These are phyloP conservation scores for Cladosporium sphaerospermum DNA, from an alignment of 2,329 filamentous ascomycete genomes.

Conservation along the genomic window DNA sequence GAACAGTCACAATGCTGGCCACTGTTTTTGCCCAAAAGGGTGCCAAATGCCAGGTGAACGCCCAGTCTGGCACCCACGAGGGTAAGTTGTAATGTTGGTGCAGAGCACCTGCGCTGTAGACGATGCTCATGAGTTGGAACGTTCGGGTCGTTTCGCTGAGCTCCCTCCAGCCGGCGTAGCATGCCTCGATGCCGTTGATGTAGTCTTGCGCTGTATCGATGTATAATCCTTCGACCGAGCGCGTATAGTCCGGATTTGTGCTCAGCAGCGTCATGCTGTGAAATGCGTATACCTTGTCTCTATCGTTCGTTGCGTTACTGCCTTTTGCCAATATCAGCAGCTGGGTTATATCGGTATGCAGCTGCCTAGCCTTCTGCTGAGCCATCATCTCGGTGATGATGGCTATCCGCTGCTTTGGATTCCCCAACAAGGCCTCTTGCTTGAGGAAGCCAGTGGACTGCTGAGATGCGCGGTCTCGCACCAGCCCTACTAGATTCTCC, in stretches of 20 bases:
- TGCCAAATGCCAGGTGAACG: conserved; percentile 24
- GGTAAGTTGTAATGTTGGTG: conserved; percentile 26
- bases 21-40: conserved; percentile 24
- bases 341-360: conserved; percentile 27
- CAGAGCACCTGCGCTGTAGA: conserved; percentile 26
- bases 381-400: conserved; percentile 28
- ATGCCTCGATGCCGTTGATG: conserved; percentile 21
- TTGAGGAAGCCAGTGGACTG: conserved; percentile 23
- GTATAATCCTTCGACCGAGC: conserved; percentile 19
- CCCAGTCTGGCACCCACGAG: conserved; percentile 32
- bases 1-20: conserved; percentile 18
- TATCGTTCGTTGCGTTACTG: conserved; percentile 24
- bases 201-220: conserved; percentile 24
- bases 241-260: conserved; percentile 21
- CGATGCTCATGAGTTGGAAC: conserved; percentile 25
- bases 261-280: conserved; percentile 23
- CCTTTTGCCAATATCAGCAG: conserved; percentile 27
- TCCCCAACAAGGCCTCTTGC: conserved; percentile 23
- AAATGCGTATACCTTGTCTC: conserved; percentile 29
- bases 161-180: conserved; percentile 20
- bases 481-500: conserved; percentile 24
- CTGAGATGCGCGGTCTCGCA: conserved; percentile 19
- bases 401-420: conserved; percentile 26
- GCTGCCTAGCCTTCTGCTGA: conserved; percentile 19
- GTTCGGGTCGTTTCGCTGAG: conserved; percentile 21